Evolutionary conservation across 352 stramenopile species (phyloP).

Genomic region (Phytopythium cucurbitacearum): DNA sequence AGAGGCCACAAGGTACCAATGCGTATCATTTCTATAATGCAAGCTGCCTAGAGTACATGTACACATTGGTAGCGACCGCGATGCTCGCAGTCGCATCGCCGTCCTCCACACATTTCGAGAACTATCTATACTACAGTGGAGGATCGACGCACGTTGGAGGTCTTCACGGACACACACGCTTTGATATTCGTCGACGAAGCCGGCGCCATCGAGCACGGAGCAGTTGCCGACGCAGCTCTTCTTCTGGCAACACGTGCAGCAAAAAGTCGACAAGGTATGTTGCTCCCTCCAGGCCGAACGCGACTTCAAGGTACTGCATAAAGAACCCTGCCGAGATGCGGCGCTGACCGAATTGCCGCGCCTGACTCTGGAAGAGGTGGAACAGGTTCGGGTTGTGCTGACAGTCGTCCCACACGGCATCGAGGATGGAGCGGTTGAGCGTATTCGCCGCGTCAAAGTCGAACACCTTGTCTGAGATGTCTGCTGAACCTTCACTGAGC

Average conservation of each 20-base stretch:
- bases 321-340: constrained; percentile 53
- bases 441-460: constrained; percentile 61
- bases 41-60: constrained; percentile 16
- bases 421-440: constrained; percentile 69
- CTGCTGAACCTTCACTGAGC: constrained; percentile 16
- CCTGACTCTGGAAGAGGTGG: constrained; percentile 75
- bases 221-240: constrained; percentile 58
- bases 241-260: constrained; percentile 70
- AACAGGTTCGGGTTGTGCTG: constrained; percentile 83
- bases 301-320: constrained; percentile 75
- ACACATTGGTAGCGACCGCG: background rate
- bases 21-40: constrained; percentile 13
- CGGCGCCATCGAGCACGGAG: constrained; percentile 60
- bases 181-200: constrained; percentile 53
- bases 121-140: too few relatives aligned
- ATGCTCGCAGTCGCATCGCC: background rate
- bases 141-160: background rate
- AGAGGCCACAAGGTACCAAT: background rate
- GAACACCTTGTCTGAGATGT: constrained; percentile 23
- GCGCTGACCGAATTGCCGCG: constrained; percentile 69
- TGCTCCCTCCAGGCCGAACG: constrained; percentile 70
- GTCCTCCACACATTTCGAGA: too few relatives aligned
- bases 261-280: constrained; percentile 81
- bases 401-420: constrained; percentile 83
- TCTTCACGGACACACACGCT: constrained; percentile 37